A percentile compares a stretch with the other conserved stretches of the same genome.
Conservation (phyloP, 352 stramenopile genomes). For the Globisporangium okanoganense region DNA sequence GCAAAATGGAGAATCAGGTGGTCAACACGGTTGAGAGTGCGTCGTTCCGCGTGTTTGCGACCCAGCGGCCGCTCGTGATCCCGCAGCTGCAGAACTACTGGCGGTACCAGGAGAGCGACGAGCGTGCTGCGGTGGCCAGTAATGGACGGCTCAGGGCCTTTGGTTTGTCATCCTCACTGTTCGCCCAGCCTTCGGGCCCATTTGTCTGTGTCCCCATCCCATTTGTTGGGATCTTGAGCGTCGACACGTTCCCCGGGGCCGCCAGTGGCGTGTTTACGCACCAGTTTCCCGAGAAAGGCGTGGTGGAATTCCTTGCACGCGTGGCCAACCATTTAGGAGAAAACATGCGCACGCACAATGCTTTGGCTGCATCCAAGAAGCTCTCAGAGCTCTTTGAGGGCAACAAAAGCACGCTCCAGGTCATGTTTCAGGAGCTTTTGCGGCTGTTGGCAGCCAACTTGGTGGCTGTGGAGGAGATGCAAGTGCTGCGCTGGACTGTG, state of each 20-base stretch:
- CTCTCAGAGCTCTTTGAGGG: constrained; percentile 48
- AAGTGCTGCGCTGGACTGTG: constrained; percentile 23
- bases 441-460: constrained; percentile 36
- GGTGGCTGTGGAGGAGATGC: constrained; percentile 31
- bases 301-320: constrained; percentile 44
- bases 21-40: constrained; percentile 39
- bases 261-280: constrained; percentile 41
- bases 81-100: constrained; percentile 34
- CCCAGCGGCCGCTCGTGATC: constrained; percentile 44
- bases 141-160: constrained; percentile 29
- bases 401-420: constrained; percentile 43
- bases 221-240: constrained; percentile 56
- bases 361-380: constrained; percentile 15
- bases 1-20: constrained; percentile 42
- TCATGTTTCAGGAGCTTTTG: constrained; percentile 36
- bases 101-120: constrained; percentile 22
- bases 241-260: constrained; percentile 65
- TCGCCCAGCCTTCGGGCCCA: constrained; percentile 17
- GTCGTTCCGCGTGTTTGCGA: constrained; percentile 49
- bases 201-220: constrained; percentile 74
- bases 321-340: constrained; percentile 48
- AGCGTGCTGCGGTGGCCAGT: not conserved
- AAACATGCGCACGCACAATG: constrained; percentile 29
- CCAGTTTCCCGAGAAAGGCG: constrained; percentile 47
- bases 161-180: not conserved